Percentiles rank a stretch among this genome's conserved stretches.
phyloP scores from a whole-genome alignment of 495 filamentous ascomycete species.

The Letharia lupina region DNA sequence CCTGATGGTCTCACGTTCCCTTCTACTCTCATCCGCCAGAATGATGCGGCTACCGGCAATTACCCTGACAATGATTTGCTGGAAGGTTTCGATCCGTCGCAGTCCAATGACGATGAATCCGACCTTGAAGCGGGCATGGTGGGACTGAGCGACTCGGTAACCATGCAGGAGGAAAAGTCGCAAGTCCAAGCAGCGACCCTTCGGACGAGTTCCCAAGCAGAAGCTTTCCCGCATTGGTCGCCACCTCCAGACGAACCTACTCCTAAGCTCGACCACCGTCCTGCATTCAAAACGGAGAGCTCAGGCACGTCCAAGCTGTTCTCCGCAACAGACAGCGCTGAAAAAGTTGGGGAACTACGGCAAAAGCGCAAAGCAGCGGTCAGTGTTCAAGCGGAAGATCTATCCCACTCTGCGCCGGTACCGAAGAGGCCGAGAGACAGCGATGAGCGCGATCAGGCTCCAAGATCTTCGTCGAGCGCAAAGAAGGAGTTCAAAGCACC shows the following conservation, averaged over 20 bases:
- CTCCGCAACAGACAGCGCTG: slow-evolving; percentile 18
- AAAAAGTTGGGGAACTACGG: slow-evolving; percentile 15
- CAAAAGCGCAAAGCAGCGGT: slow-evolving; percentile 14
- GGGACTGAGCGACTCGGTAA: slow-evolving; percentile 19
- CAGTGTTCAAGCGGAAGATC: slow-evolving; percentile 9
- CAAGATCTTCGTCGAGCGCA: slow-evolving; percentile 5
- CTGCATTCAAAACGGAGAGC: background rate
- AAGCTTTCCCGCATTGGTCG: background rate
- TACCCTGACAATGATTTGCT: background rate
- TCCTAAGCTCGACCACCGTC: background rate
- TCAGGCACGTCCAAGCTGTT: slow-evolving; percentile 12
- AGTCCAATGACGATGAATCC: slow-evolving; percentile 1
- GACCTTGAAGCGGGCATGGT: slow-evolving; percentile 21
- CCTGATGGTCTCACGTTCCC: slow-evolving; percentile 9
- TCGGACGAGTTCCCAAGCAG: background rate
- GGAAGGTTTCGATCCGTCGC: slow-evolving; percentile 4
- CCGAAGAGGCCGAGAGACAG: slow-evolving; percentile 7
- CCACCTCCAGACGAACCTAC: background rate
- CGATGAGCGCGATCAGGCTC: background rate
- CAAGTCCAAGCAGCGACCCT: background rate
- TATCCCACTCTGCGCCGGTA: background rate
- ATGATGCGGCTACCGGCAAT: background rate
- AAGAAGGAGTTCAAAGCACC: slow-evolving; percentile 12
- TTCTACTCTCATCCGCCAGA: slow-evolving; percentile 2
- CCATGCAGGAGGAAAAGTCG: slow-evolving; percentile 7